Evolutionary conservation across 2,329 filamentous ascomycete genomes (phyloP), one percentile per base, ranked within the genome.

Genomic region (Dissoconium aciculare): DNA sequence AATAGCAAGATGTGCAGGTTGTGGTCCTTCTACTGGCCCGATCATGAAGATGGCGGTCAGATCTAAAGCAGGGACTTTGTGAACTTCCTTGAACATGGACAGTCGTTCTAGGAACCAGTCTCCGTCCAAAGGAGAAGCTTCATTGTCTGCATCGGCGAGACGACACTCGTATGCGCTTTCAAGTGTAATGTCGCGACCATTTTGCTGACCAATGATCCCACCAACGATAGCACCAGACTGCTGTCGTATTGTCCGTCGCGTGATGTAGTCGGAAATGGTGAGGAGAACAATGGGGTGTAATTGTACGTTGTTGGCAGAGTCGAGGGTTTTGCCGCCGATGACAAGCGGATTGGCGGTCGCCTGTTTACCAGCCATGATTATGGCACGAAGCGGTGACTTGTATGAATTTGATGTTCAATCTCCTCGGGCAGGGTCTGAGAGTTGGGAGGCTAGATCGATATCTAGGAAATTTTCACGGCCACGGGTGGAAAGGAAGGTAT

Each of bases 241-340:
- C 31, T 73, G 63, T 36, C 89, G 74, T 34, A 93, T 67, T 1
- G 77, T 81, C 56, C 93, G 85, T 37, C 89, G 74, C 35, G 87
- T 92, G 54, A 95, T 84, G 55, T 92, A 91, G 57, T 98, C 89
- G 45, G 87, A 93, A 48, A 98, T 89, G 42, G 80, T 91, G 58
- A 98, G 80, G 43, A 95, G 78, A 31, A 93, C 85, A 28, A 98
- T 75, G 15, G 89, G 89, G 50, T 98, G 89, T 11, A 98, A 72
- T 45, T 84, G 74, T 33, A 84, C 73, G 41, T 83, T 77, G 26
- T 91, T 71, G 30, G 74, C 72, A 12, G 76, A 77, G 55, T 89
- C 81, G 25, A 71, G 72, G 49, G 51, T 53, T 37, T 56, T 57
- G 27, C 51, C 50, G 26, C 46, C 57, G 11, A 60, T 58, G 27